Base-by-base conservation (phyloP, 495 filamentous ascomycete species). In the Xylaria cubensis region DNA sequence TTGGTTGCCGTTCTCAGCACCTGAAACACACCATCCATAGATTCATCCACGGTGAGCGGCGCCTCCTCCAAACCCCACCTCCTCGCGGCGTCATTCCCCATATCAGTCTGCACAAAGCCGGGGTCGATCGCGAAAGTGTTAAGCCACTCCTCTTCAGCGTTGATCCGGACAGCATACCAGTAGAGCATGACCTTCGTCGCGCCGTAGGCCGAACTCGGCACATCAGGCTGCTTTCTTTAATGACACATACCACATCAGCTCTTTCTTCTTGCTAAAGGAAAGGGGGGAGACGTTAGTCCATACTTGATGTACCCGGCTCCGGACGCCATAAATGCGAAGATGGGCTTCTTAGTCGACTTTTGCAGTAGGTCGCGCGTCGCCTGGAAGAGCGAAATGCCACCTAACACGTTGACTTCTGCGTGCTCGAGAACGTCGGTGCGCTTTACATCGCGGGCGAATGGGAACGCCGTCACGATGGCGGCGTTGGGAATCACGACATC, bases 81-180 rank as follows among this genome's bases (percentile, higher is more conserved):
- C 15, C 71, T 36, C 19, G 85, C 86, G 0, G 74, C 84, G 5
- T 69, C 44, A 67, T 86, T 85, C 13, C 85, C 85, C 70, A 86
- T 71, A 0, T 86, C 84, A 4, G 85, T 88, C 72, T 81, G 80
- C 0, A 77, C 80, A 74, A 78, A 86, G 42, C 84, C 77, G 24
- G 78, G 80, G 41, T 63, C 51, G 64, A 79, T 19, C 24, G 75
- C 71, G 36, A 78, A 76, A 0, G 69, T 69, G 21, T 78, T 76
- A 2, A 86, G 75, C 77, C 80, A 81, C 12, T 75, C 70, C 13
- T 86, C 78, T 70, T 86, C 83, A 13, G 70, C 64, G 41, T 83
- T 74, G 32, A 86, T 84, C n/a, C 77, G 76, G 51, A 79, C 72
- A 6, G 75, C 78, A 44, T 82, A 79, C 80, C 80, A 88, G 71